These are phyloP conservation scores for Metarhizium anisopliae DNA, from an alignment of 2,329 filamentous ascomycete species.

Conservation along the genomic window DNA sequence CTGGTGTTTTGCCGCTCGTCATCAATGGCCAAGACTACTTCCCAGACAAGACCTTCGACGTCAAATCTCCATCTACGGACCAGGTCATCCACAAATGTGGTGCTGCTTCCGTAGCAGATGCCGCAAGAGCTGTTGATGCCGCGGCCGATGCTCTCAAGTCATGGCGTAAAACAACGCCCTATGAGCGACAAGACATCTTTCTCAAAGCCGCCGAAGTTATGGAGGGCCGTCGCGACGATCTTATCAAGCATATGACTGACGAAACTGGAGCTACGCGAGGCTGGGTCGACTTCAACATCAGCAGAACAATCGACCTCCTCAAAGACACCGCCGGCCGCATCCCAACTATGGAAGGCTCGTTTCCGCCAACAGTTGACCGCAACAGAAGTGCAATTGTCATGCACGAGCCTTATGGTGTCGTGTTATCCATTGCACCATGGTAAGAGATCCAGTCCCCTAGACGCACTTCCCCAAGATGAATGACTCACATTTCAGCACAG, in stretches of 20 bases:
- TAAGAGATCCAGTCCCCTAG: constrained; percentile 25
- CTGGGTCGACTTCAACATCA: constrained; percentile 34
- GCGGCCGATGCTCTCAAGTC: constrained; percentile 59
- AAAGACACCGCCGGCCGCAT: constrained; percentile 36
- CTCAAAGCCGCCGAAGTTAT: constrained; percentile 60
- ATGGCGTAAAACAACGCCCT: constrained; percentile 57
- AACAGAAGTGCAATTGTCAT: constrained; percentile 49
- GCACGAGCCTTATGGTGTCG: constrained; percentile 71
- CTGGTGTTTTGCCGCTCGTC: constrained; percentile 26
- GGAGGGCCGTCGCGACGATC: constrained; percentile 48
- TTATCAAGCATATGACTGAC: constrained; percentile 46
- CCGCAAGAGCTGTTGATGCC: constrained; percentile 39
- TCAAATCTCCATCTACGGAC: constrained; percentile 46
- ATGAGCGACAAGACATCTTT: constrained; percentile 58
- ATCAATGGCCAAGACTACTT: constrained; percentile 35
- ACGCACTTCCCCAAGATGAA: neutral
- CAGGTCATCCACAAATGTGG: constrained; percentile 45
- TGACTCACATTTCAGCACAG: constrained; percentile 19
- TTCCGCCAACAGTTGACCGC: constrained; percentile 23
- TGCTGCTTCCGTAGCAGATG: constrained; percentile 46
- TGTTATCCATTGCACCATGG: constrained; percentile 76
- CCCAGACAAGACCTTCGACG: constrained; percentile 40
- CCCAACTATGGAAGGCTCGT: constrained; percentile 25
- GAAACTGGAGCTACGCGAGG: constrained; percentile 33
- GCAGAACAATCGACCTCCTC: constrained; percentile 26